Percentiles rank a stretch among this genome's conserved stretches.
Evolutionary conservation across 768 basidiomycete genomes (phyloP).

Genomic region (Calocybe cyanea): DNA sequence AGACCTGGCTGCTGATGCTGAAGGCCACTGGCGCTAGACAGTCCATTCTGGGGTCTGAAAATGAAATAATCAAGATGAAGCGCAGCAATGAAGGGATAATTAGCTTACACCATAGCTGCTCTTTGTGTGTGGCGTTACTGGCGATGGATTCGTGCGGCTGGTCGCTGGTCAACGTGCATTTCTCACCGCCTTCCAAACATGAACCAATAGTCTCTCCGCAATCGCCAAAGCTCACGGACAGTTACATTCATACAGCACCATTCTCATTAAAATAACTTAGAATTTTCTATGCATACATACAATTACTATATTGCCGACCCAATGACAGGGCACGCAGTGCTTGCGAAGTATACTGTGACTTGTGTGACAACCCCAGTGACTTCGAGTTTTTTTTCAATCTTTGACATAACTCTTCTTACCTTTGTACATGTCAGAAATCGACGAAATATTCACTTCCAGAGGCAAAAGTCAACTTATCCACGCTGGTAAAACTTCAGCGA

Average conservation of each 20-base stretch:
- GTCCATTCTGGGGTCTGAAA: conserved; percentile 37
- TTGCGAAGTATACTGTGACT: conserved; percentile 6
- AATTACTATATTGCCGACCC: too few species aligned
- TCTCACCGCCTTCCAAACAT: background rate
- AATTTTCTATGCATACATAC: too few species aligned
- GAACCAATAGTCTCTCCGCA: too few species aligned
- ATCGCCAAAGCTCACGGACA: too few species aligned
- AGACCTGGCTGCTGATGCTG: conserved; percentile 26
- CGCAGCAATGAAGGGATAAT: conserved; percentile 9
- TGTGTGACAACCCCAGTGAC: background rate
- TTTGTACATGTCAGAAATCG: conserved; percentile 72
- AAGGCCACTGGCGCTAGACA: conserved; percentile 26
- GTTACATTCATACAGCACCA: too few species aligned
- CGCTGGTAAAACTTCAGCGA: conserved; percentile 25
- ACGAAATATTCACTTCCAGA: conserved; percentile 74
- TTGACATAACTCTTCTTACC: conserved; percentile 3
- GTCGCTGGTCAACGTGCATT: conserved; percentile 7
- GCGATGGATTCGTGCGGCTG: background rate
- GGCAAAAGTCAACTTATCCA: conserved; percentile 27
- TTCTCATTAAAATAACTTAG: too few species aligned
- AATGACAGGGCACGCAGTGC: too few species aligned
- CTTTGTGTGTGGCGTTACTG: conserved; percentile 11
- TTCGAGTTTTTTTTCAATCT: conserved; percentile 2
- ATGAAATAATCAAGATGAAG: conserved; percentile 9
- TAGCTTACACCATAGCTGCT: conserved; percentile 30